A percentile compares a stretch with the other conserved stretches of the same genome.
Evolutionary conservation across 2,329 filamentous ascomycete genomes (phyloP).

Genomic region (Lomentospora prolificans): DNA sequence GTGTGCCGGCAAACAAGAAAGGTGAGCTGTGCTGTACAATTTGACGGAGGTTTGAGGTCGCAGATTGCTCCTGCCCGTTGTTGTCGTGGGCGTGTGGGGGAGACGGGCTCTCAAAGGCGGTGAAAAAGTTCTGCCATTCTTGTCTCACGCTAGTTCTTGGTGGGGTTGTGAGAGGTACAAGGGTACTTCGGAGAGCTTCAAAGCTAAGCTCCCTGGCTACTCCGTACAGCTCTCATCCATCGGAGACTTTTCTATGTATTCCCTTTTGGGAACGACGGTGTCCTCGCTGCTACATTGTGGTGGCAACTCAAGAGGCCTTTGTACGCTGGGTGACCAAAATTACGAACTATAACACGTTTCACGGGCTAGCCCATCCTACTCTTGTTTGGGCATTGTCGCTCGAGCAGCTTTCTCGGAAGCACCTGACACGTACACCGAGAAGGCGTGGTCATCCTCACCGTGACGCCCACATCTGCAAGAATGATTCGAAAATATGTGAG

Average conservation of each 20-base stretch:
- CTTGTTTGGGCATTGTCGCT: no score
- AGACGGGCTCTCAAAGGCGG: neutral
- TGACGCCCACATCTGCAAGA: no score
- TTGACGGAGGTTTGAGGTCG: neutral
- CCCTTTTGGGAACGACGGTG: neutral
- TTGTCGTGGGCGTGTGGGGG: neutral
- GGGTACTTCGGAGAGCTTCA: neutral
- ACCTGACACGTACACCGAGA: no score
- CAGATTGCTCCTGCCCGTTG: neutral
- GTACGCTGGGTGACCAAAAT: no score
- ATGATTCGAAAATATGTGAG: no score
- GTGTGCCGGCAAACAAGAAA: constrained; percentile 4
- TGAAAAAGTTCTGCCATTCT: neutral
- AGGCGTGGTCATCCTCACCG: no score
- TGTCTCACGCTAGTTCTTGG: neutral
- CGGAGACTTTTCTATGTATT: neutral
- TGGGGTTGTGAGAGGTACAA: neutral
- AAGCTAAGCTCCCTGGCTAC: neutral
- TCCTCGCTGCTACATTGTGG: no score
- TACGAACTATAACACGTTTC: no score
- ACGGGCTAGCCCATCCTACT: no score
- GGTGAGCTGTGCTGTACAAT: neutral
- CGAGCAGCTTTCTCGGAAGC: no score
- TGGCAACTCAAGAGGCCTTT: no score
- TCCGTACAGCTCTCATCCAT: no score